These are phyloP conservation scores for Hibiscus mutabilis DNA, from an alignment of 345 rosid genomes.

Conservation along the genomic window DNA sequence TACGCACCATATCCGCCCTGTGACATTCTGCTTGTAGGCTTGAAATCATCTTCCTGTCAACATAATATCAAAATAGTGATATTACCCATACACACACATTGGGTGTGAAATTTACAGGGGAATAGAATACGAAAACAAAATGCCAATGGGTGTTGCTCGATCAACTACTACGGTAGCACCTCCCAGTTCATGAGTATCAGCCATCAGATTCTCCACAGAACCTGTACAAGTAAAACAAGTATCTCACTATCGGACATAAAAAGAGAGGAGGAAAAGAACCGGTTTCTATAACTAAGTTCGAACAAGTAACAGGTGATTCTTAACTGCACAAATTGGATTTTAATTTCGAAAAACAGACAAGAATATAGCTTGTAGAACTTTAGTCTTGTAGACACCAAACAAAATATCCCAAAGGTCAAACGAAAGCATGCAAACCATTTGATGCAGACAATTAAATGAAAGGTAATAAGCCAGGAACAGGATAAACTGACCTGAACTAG, in stretches of 20 bases:
- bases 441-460: conserved; percentile 1
- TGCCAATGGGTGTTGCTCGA: conserved; percentile 65
- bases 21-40: conserved; percentile 60
- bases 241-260: background rate
- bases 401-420: background rate
- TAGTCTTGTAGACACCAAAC: background rate
- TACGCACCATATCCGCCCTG: conserved; percentile 74
- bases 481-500: conserved; percentile 59
- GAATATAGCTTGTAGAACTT: background rate
- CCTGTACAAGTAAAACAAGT: conserved; percentile 30
- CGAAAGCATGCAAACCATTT: background rate
- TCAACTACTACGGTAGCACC: conserved; percentile 88
- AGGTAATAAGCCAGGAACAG: background rate
- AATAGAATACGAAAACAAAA: background rate
- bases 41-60: conserved; percentile 76
- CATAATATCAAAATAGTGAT: background rate
- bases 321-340: background rate
- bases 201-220: conserved; percentile 87
- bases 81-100: background rate
- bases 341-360: conserved; percentile 1
- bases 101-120: background rate
- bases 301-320: background rate
- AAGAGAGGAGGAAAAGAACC: background rate
- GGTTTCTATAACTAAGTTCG: background rate
- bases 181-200: conserved; percentile 86